Evolutionary conservation across 129 eudicot genomes (phyloP).

Genomic region (Saposhnikovia divaricata): DNA sequence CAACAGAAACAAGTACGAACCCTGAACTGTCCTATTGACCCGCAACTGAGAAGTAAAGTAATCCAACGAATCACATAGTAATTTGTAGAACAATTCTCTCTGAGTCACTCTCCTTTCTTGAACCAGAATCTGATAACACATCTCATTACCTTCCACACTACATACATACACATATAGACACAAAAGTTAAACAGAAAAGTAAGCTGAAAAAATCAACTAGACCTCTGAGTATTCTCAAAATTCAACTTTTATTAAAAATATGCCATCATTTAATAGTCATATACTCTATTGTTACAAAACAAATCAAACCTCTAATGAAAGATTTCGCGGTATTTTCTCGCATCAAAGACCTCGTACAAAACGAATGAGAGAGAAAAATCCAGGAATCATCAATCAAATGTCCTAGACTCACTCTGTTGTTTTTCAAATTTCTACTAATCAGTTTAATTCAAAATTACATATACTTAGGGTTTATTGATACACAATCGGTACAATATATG

Average conservation of each 20-base stretch:
- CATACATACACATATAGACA: neutral
- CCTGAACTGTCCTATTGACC: constrained; percentile 91
- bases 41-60: constrained; percentile 72
- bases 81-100: constrained; percentile 81
- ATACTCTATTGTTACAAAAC: too few relatives aligned
- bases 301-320: constrained; percentile 69
- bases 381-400: constrained; percentile 55
- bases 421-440: constrained; percentile 62
- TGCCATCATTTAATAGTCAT: neutral
- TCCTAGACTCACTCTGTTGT: constrained; percentile 60
- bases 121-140: constrained; percentile 66
- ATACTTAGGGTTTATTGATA: neutral
- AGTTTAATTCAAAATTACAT: constrained; percentile 21
- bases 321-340: constrained; percentile 74
- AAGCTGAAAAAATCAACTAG: neutral
- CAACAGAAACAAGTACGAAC: constrained; percentile 24
- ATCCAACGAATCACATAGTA: constrained; percentile 78
- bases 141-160: constrained; percentile 97
- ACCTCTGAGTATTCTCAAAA: neutral
- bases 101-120: constrained; percentile 88
- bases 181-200: neutral
- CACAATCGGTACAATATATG: neutral
- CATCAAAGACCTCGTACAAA: constrained; percentile 55
- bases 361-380: constrained; percentile 72
- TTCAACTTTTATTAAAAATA: too few relatives aligned